A percentile compares a stretch with the other conserved stretches of the same genome.
Conservation (phyloP, 164 flowering plant genomes). For the Malania oleifera region DNA sequence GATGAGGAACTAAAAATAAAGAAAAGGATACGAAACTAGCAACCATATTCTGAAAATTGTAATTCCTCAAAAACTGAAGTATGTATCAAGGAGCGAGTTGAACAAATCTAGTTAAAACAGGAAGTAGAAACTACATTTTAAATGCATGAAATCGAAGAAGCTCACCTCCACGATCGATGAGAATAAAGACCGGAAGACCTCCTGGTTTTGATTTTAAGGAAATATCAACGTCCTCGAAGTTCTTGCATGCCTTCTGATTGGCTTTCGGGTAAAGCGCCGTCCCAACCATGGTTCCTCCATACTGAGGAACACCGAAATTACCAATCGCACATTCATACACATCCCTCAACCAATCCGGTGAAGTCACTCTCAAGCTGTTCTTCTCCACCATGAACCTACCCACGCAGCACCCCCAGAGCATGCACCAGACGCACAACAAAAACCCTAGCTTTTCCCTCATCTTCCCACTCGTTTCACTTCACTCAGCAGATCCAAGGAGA, state of each 20-base stretch:
- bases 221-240: slow-evolving; percentile 47
- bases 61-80: no score
- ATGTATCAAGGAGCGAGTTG: no score
- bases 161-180: slow-evolving; percentile 85
- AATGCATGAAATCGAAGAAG: neutral
- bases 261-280: slow-evolving; percentile 64
- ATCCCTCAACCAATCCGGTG: slow-evolving; percentile 59
- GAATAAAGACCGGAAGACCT: slow-evolving; percentile 63
- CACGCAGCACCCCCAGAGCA: slow-evolving; percentile 33
- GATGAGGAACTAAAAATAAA: no score
- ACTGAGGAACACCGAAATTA: slow-evolving; percentile 93
- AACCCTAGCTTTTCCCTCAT: slow-evolving; percentile 47
- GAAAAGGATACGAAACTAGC: no score
- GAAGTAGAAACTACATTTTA: neutral
- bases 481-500: slow-evolving; percentile 1
- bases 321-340: slow-evolving; percentile 89
- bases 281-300: slow-evolving; percentile 84
- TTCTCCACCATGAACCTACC: slow-evolving; percentile 93
- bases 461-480: slow-evolving; percentile 8
- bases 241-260: slow-evolving; percentile 75
- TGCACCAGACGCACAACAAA: slow-evolving; percentile 30
- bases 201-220: slow-evolving; percentile 75
- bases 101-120: no score
- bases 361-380: slow-evolving; percentile 78
- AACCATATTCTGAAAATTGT: no score